Percentiles rank a stretch among this genome's conserved stretches.
These are phyloP conservation scores for Periconia sp. DNA, from an alignment of 2,329 filamentous ascomycete species.

Conservation along the genomic window DNA sequence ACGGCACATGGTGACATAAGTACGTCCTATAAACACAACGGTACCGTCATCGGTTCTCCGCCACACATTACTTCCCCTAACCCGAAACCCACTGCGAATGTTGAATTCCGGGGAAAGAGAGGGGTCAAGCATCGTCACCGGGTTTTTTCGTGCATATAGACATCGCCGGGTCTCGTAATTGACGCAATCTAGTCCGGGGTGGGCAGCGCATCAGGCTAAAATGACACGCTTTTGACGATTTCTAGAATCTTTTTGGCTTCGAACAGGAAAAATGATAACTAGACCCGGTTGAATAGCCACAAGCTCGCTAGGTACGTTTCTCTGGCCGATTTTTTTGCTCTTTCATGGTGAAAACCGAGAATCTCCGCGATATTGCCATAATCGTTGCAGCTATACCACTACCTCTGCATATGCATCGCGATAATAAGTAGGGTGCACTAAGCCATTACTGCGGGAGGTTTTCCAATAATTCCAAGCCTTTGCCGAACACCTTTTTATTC, in stretches of 20 bases:
- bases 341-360: too few relatives aligned
- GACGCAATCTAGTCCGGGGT: slow-evolving; percentile 15
- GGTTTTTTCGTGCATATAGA: slow-evolving; percentile 1
- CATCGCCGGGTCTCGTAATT: slow-evolving; percentile 9
- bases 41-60: background rate
- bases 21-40: background rate
- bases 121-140: slow-evolving; percentile 4
- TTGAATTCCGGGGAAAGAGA: slow-evolving; percentile 6
- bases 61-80: background rate
- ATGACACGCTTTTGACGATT: background rate
- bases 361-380: too few relatives aligned
- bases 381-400: too few relatives aligned
- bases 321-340: too few relatives aligned
- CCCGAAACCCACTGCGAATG: background rate
- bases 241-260: background rate
- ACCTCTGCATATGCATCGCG: too few relatives aligned
- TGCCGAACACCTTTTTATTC: too few relatives aligned
- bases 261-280: too few relatives aligned
- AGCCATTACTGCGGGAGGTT: too few relatives aligned
- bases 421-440: too few relatives aligned
- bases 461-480: too few relatives aligned
- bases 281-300: too few relatives aligned
- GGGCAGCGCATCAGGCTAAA: slow-evolving; percentile 30
- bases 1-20: background rate
- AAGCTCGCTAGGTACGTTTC: too few relatives aligned